Evolutionary conservation across 768 basidiomycete genomes (phyloP).

Genomic region (Paxillus ammoniavirescens): DNA sequence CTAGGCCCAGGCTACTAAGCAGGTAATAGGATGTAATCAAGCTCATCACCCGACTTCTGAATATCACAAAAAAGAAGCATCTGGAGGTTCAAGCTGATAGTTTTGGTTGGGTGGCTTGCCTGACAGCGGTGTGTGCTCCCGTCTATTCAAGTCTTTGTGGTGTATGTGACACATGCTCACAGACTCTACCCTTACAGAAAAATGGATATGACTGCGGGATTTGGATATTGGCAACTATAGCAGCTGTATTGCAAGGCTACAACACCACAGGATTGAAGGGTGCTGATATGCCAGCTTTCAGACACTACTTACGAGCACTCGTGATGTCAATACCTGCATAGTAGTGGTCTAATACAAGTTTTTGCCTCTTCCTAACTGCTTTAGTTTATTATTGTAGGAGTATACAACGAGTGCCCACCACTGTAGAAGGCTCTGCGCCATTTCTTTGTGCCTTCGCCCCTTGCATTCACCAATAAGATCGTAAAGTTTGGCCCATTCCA

Average conservation of each 20-base stretch:
- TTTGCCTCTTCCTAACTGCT: not conserved
- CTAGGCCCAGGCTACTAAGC: too few species aligned
- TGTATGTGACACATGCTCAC: not conserved
- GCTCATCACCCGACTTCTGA: too few species aligned
- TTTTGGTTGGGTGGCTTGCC: too few species aligned
- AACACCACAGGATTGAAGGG: slow-evolving; percentile 9
- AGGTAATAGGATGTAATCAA: too few species aligned
- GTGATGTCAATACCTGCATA: not conserved
- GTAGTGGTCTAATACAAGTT: not conserved
- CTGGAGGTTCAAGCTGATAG: too few species aligned
- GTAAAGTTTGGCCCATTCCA: not conserved
- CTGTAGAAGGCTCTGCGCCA: not conserved
- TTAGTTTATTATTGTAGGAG: not conserved
- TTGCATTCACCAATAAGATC: not conserved
- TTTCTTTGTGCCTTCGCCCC: not conserved
- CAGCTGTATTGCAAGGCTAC: slow-evolving; percentile 14
- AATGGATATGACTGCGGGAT: slow-evolving; percentile 24
- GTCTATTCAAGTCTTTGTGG: too few species aligned
- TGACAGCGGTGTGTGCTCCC: too few species aligned
- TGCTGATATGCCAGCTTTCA: slow-evolving; percentile 11
- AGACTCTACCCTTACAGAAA: slow-evolving; percentile 9
- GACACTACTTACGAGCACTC: slow-evolving; percentile 7
- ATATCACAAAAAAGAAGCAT: too few species aligned
- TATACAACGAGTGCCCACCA: not conserved
- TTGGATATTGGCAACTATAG: slow-evolving; percentile 23